These are phyloP conservation scores for Fraxinus americana DNA, from an alignment of 257 asterid genomes.

Conservation along the genomic window DNA sequence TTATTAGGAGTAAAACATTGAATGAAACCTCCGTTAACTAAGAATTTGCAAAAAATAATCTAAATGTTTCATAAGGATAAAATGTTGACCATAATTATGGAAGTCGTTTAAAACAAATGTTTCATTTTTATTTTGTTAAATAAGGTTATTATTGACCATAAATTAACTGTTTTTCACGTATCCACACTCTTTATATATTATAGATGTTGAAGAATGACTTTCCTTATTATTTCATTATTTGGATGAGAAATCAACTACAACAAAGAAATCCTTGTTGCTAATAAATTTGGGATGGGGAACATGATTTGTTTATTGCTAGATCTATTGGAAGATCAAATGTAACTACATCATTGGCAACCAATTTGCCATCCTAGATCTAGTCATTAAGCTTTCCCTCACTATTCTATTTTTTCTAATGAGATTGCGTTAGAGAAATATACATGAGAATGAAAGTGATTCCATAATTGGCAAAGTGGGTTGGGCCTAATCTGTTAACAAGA, in stretches of 20 bases:
- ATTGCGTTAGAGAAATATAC: not conserved
- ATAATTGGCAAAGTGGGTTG: not conserved
- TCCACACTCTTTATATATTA: no score
- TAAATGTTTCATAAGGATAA: no score
- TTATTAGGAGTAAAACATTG: no score
- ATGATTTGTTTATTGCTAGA: not conserved
- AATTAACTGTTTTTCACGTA: no score
- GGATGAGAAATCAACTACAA: not conserved
- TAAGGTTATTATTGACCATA: no score
- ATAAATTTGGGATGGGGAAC: not conserved
- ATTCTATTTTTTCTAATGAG: not conserved
- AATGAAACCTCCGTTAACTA: no score
- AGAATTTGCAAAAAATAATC: no score
- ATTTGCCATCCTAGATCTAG: not conserved
- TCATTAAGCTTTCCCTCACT: not conserved
- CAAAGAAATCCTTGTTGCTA: not conserved
- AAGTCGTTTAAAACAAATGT: no score
- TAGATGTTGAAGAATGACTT: not conserved
- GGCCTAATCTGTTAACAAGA: not conserved
- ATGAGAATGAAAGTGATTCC: not conserved
- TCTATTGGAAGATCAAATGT: not conserved
- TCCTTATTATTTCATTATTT: not conserved
- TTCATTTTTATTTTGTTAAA: no score
- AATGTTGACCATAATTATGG: no score
- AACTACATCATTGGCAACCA: not conserved